Evolutionary conservation across 768 basidiomycete genomes (phyloP), one percentile per base, ranked within the genome.

Genomic region (Clitopilus hobsonii): DNA sequence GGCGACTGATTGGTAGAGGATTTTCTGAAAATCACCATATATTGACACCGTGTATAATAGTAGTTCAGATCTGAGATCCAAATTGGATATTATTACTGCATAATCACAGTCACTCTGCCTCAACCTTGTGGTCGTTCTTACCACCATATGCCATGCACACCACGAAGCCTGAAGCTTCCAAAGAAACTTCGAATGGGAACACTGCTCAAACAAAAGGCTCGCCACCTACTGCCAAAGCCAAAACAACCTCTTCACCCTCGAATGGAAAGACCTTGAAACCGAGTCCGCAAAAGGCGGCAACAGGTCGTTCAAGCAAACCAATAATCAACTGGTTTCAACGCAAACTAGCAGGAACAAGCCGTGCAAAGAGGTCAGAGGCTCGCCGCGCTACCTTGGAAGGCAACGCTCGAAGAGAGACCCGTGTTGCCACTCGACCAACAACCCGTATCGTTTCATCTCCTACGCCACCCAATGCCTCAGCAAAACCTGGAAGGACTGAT

Each of bases 311-410:
- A 16, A 88, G 90, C 68, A 89, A 91, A 66, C 91, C 91, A 7
- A 87, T 94, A 61, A 85, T 94, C 63, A 88, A 90, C 61, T 94
- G 91, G 91, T 85, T 94, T 57, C 91, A 93, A 64, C 84, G 89
- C 59, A 94, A 94, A 69, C 24, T 51, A n/a, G 86, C 84, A 29
- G 89, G 89, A 23, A 79, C 85, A 20, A 83, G 76, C 30, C 82
- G 80, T 57, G 63, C 74, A 20, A 84, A 86, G 67, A 77, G 85
- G 54, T 62, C 69, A 27, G 75, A 74, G 54, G 71, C 68, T 59
- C 65, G 69, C 50, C 67, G 68, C 38, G 62, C 71, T 38, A 61
- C 58, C 49, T 58, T 64, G 57, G 61, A 71, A 53, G 66, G 68
- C 47, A 58, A 57, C 36, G 60, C 56, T 26, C 61, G 73, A 41